These are phyloP conservation scores for Astragalus membranaceus DNA, from an alignment of 306 rosid species.

Conservation along the genomic window DNA sequence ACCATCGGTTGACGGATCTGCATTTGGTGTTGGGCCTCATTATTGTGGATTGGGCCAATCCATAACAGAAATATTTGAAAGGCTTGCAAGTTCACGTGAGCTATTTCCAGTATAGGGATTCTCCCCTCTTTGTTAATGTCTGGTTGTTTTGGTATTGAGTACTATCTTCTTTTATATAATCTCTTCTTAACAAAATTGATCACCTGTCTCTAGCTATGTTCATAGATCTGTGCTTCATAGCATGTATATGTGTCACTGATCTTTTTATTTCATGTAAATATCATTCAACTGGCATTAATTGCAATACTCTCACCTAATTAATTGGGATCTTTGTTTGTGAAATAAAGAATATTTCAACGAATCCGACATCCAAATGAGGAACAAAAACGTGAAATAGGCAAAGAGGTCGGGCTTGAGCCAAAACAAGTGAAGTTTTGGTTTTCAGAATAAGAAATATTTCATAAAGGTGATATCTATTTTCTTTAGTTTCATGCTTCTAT, in stretches of 20 bases:
- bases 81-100: no score
- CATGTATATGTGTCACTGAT: slow-evolving; percentile 23
- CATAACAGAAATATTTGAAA: no score
- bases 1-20: no score
- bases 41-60: no score
- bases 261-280: neutral
- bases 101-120: no score
- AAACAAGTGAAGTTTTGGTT: slow-evolving; percentile 74
- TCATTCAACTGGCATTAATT: neutral
- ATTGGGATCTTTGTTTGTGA: neutral
- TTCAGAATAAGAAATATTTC: slow-evolving; percentile 66
- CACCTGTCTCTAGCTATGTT: slow-evolving; percentile 24
- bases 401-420: slow-evolving; percentile 47
- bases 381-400: slow-evolving; percentile 35
- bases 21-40: no score
- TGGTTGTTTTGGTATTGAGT: no score
- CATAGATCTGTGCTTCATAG: slow-evolving; percentile 24
- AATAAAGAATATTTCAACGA: slow-evolving; percentile 39
- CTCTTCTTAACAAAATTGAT: no score
- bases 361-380: slow-evolving; percentile 44
- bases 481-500: neutral
- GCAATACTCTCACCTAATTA: no score
- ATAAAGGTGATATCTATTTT: slow-evolving; percentile 40
- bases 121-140: no score
- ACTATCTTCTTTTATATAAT: no score